Conservation (phyloP, 2,329 filamentous ascomycete genomes). For the Coniella lustricola region DNA sequence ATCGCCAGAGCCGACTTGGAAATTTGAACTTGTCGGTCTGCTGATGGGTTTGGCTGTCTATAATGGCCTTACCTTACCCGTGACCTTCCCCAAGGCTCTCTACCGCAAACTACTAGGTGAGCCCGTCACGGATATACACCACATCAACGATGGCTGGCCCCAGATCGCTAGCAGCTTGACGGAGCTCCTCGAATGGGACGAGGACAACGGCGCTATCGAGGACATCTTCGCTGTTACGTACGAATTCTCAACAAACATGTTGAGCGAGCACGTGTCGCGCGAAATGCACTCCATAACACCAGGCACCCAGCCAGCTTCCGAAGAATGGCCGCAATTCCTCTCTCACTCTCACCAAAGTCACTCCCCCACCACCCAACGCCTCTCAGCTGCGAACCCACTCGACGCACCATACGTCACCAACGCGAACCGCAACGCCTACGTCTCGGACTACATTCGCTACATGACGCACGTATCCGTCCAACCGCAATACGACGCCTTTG, state of each 20-base stretch:
- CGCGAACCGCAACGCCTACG: constrained; percentile 69
- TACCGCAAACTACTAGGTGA: constrained; percentile 73
- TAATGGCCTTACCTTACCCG: constrained; percentile 84
- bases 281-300: constrained; percentile 42
- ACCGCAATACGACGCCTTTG: constrained; percentile 74
- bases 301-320: constrained; percentile 4
- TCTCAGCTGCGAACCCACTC: constrained; percentile 32
- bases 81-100: constrained; percentile 79
- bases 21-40: constrained; percentile 82
- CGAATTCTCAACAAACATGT: constrained; percentile 64
- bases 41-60: constrained; percentile 86
- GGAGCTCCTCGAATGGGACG: constrained; percentile 68
- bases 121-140: constrained; percentile 61
- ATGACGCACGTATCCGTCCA: constrained; percentile 70
- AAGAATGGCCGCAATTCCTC: constrained; percentile 48
- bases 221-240: constrained; percentile 81
- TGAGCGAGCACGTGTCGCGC: constrained; percentile 50
- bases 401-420: constrained; percentile 72
- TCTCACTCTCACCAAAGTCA: constrained; percentile 2
- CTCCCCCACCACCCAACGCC: constrained; percentile 5
- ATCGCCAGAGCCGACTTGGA: constrained; percentile 76
- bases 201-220: constrained; percentile 65
- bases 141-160: constrained; percentile 85
- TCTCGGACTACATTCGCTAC: constrained; percentile 79
- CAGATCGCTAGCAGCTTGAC: constrained; percentile 69